Evolutionary conservation across 345 rosid genomes (phyloP).

Genomic region (Triadica sebifera): DNA sequence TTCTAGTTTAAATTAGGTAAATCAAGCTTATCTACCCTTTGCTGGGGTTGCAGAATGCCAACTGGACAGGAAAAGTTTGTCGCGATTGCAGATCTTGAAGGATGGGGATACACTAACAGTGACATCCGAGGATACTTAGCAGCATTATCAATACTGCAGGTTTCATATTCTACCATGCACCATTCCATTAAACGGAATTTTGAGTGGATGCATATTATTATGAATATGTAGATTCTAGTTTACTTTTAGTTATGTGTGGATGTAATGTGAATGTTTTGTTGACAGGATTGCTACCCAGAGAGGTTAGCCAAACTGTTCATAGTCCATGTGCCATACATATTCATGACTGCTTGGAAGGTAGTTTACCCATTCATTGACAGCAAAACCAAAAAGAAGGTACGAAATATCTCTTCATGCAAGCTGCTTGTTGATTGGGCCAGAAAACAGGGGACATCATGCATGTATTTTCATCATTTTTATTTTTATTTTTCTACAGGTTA

Average conservation of each 20-base stretch:
- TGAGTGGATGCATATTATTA: not conserved
- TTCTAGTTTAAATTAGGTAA: too few species aligned
- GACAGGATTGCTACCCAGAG: slow-evolving; percentile 87
- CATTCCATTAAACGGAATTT: not conserved
- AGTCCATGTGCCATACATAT: slow-evolving; percentile 71
- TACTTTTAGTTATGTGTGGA: too few species aligned
- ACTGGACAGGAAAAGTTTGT: slow-evolving; percentile 72
- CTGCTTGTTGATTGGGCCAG: not conserved
- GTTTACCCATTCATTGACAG: slow-evolving; percentile 76
- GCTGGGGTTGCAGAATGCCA: slow-evolving; percentile 54
- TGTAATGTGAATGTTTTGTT: slow-evolving; percentile 11
- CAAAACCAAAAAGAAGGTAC: slow-evolving; percentile 83
- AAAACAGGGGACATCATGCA: not conserved
- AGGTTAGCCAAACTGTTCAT: slow-evolving; percentile 70
- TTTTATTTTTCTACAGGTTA: not conserved
- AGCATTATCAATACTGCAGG: slow-evolving; percentile 76
- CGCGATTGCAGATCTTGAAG: slow-evolving; percentile 67
- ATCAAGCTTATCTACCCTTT: slow-evolving; percentile 11
- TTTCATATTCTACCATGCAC: slow-evolving; percentile 23
- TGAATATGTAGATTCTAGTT: too few species aligned
- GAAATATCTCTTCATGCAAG: slow-evolving; percentile 10
- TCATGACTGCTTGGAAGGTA: slow-evolving; percentile 88
- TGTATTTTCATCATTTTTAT: not conserved
- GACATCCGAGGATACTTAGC: slow-evolving; percentile 77
- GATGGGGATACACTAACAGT: slow-evolving; percentile 81